phyloP scores from a whole-genome alignment of 441 rosid genomes.

The Euphorbia corollata region DNA sequence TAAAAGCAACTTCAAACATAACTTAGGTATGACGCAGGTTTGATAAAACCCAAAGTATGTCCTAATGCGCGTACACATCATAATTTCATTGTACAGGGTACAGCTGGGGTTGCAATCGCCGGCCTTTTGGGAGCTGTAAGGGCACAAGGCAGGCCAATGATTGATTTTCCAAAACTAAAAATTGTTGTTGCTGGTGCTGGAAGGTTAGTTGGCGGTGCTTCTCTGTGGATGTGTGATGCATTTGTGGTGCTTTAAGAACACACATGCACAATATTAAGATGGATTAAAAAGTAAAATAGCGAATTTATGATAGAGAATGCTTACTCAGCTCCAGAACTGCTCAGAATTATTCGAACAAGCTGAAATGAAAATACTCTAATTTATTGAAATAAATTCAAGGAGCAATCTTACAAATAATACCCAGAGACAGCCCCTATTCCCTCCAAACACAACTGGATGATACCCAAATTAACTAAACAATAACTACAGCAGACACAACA shows the following conservation, averaged over 20 bases:
- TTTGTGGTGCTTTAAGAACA: not conserved
- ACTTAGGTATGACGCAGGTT: not conserved
- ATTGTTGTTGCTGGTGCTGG: conserved; percentile 99
- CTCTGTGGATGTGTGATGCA: conserved; percentile 10
- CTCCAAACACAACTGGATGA: too few species aligned
- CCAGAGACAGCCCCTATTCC: too few species aligned
- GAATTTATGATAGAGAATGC: not conserved
- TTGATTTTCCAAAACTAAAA: conserved; percentile 96
- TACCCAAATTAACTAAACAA: too few species aligned
- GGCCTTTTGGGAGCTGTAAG: conserved; percentile 99
- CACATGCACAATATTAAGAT: not conserved
- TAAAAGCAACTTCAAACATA: not conserved
- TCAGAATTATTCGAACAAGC: too few species aligned
- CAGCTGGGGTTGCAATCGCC: conserved; percentile 98
- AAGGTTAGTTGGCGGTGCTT: conserved; percentile 46
- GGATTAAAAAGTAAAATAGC: not conserved
- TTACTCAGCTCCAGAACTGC: too few species aligned
- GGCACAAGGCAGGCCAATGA: conserved; percentile 96
- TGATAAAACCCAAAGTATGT: conserved; percentile 7
- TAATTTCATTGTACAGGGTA: conserved; percentile 51
- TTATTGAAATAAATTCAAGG: too few species aligned
- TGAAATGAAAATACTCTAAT: too few species aligned
- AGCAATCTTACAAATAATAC: too few species aligned
- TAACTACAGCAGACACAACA: too few species aligned
- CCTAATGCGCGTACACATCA: conserved; percentile 17